Evolutionary conservation across 768 basidiomycete genomes (phyloP).

Genomic region (Collybiopsis confluens): DNA sequence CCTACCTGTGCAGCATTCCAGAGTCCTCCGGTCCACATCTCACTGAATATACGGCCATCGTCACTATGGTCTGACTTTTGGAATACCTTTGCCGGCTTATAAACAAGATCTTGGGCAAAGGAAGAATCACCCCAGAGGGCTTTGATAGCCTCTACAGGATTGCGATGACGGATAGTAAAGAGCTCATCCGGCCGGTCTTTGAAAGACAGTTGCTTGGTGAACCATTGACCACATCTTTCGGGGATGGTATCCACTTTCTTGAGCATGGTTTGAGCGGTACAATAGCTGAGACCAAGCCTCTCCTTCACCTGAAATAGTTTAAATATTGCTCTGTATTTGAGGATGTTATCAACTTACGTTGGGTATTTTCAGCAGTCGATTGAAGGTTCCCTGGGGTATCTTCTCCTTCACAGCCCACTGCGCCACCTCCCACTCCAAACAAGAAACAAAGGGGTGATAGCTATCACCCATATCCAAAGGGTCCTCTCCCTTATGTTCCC

Average conservation of each 20-base stretch:
- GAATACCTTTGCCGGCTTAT: background rate
- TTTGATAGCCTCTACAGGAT: slow-evolving; percentile 8
- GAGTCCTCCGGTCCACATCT: slow-evolving; percentile 17
- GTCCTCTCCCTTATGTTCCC: too few relatives aligned
- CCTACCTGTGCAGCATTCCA: slow-evolving; percentile 9
- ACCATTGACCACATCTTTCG: background rate
- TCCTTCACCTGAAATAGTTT: background rate
- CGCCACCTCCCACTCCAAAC: too few relatives aligned
- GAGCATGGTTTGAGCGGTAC: background rate
- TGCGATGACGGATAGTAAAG: slow-evolving; percentile 10
- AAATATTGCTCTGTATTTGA: too few relatives aligned
- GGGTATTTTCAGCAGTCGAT: too few relatives aligned
- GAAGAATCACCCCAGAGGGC: slow-evolving; percentile 11
- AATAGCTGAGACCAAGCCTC: background rate
- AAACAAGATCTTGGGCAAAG: slow-evolving; percentile 8
- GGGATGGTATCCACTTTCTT: background rate
- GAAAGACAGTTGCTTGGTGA: slow-evolving; percentile 12
- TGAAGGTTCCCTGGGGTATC: too few relatives aligned
- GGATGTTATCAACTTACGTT: too few relatives aligned
- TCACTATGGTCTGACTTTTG: too few relatives aligned
- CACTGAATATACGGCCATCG: slow-evolving; percentile 7
- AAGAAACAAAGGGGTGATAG: too few relatives aligned
- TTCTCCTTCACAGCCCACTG: too few relatives aligned
- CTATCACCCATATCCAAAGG: too few relatives aligned
- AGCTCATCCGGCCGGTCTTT: background rate